Evolutionary conservation across 768 basidiomycete genomes (phyloP).

Genomic region (Trametes cingulata): DNA sequence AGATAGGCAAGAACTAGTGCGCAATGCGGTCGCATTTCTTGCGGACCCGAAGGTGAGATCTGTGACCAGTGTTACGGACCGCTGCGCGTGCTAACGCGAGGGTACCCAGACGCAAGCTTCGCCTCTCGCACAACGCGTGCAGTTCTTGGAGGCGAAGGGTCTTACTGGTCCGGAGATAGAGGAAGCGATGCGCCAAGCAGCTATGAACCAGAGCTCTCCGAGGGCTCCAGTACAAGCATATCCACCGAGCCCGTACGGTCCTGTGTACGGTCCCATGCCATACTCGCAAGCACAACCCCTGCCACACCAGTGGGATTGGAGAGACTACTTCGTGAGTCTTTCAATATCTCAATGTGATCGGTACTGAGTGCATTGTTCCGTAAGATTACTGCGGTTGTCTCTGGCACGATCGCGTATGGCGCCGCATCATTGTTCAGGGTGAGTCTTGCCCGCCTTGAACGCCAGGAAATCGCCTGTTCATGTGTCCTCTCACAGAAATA

Average conservation of each 20-base stretch:
- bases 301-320: slow-evolving; percentile 81
- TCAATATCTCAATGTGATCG: slow-evolving; percentile 21
- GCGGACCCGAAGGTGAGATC: slow-evolving; percentile 75
- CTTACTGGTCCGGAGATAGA: slow-evolving; percentile 84
- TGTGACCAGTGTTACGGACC: not conserved
- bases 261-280: slow-evolving; percentile 47
- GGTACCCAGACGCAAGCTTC: slow-evolving; percentile 67
- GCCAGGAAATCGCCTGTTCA: not conserved
- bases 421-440: slow-evolving; percentile 80
- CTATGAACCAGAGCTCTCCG: slow-evolving; percentile 32
- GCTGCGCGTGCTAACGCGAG: not conserved
- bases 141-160: slow-evolving; percentile 96
- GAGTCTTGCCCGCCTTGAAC: slow-evolving; percentile 10
- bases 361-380: slow-evolving; percentile 20
- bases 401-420: slow-evolving; percentile 82
- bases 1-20: slow-evolving; percentile 73
- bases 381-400: slow-evolving; percentile 91
- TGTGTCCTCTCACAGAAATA: slow-evolving; percentile 67
- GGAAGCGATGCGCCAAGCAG: slow-evolving; percentile 69
- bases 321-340: slow-evolving; percentile 88
- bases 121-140: slow-evolving; percentile 78
- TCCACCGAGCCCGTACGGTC: slow-evolving; percentile 33
- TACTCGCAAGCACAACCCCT: slow-evolving; percentile 41
- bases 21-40: slow-evolving; percentile 83
- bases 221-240: slow-evolving; percentile 23